Percentiles rank a stretch among this genome's conserved stretches.
These are phyloP conservation scores for Metrosideros polymorpha DNA, from an alignment of 441 rosid species.

Conservation along the genomic window DNA sequence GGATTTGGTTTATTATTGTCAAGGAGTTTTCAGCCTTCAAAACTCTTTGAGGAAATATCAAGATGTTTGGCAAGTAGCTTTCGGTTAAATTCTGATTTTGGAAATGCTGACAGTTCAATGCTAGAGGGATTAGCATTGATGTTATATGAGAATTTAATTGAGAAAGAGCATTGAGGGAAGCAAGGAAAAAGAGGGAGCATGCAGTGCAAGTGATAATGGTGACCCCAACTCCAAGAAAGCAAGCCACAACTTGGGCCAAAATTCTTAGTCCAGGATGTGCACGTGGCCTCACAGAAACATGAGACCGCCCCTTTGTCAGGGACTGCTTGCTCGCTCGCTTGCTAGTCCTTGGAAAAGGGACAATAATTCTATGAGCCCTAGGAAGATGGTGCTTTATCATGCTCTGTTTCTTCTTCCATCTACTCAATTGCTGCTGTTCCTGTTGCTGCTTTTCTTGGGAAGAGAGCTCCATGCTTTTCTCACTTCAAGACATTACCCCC, in stretches of 20 bases:
- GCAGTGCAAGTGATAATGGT: constrained; percentile 3
- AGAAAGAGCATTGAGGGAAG: background rate
- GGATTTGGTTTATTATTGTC: too few species aligned
- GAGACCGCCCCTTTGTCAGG: background rate
- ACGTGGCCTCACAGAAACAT: background rate
- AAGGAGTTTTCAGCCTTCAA: too few species aligned
- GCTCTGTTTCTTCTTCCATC: background rate
- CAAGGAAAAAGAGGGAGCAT: background rate
- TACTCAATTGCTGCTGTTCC: background rate
- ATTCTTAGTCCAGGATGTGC: background rate
- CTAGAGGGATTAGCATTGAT: too few species aligned
- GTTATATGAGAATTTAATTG: background rate
- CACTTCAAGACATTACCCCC: background rate
- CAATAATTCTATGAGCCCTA: background rate
- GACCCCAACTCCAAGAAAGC: constrained; percentile 1
- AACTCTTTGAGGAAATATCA: too few species aligned
- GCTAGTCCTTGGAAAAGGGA: background rate
- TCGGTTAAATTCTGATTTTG: too few species aligned
- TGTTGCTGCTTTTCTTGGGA: background rate
- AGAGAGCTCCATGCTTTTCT: background rate
- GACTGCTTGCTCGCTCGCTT: background rate
- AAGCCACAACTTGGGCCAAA: background rate
- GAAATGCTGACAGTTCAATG: too few species aligned
- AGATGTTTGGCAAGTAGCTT: too few species aligned
- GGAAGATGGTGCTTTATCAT: background rate